Conservation (phyloP, 768 basidiomycete species). For the Hemileccinum rubropunctum region DNA sequence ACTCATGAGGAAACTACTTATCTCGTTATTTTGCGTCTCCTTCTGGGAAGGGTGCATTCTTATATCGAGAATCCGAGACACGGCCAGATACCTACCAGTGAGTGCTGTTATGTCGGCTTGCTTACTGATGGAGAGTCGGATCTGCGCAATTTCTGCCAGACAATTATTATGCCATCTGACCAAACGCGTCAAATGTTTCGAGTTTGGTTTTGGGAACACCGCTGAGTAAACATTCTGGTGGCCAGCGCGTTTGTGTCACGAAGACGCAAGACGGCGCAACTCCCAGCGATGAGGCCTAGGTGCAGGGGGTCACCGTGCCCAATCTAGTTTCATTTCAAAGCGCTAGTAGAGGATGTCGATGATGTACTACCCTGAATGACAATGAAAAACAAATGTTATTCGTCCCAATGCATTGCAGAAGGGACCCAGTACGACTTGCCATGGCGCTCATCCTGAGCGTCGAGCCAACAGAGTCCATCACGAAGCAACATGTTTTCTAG, state of each 20-base stretch:
- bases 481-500: constrained; percentile 87
- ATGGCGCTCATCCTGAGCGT: constrained; percentile 73
- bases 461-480: constrained; percentile 94
- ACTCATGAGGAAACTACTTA: too few species aligned
- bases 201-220: background rate
- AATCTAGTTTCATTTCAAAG: background rate
- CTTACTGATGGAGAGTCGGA: too few species aligned
- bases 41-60: too few species aligned
- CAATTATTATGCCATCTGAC: background rate
- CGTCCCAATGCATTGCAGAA: constrained; percentile 84
- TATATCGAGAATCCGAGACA: too few species aligned
- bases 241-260: background rate
- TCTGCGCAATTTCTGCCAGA: too few species aligned
- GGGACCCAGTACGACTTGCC: constrained; percentile 84
- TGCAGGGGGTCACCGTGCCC: too few species aligned
- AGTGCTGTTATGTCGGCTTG: too few species aligned
- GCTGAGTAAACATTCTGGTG: background rate
- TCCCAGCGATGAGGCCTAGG: too few species aligned
- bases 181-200: background rate
- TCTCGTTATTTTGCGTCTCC: too few species aligned
- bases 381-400: constrained; percentile 30
- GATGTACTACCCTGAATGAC: background rate
- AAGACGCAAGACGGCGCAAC: background rate
- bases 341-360: too few species aligned
- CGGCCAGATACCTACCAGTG: too few species aligned